These are phyloP conservation scores for Penicillium canescens DNA, from an alignment of 495 filamentous ascomycete species.

Conservation along the genomic window DNA sequence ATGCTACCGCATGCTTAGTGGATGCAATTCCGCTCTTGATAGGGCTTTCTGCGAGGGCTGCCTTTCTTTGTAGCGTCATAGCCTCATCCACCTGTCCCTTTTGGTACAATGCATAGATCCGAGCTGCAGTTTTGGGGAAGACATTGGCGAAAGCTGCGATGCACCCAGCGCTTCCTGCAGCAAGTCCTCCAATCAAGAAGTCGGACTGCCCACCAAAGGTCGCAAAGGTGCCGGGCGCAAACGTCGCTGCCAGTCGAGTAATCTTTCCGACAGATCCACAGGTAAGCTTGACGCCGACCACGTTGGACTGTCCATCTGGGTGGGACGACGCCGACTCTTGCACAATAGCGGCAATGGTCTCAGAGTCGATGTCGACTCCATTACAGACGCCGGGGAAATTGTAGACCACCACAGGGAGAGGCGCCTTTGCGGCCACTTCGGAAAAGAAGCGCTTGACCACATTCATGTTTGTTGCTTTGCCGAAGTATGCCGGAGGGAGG, in stretches of 20 bases:
- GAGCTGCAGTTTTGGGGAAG: conserved; percentile 62
- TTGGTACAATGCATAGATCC: conserved; percentile 64
- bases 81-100: conserved; percentile 65
- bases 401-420: conserved; percentile 63
- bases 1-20: conserved; percentile 61
- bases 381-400: conserved; percentile 74
- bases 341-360: conserved; percentile 54
- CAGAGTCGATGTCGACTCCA: conserved; percentile 66
- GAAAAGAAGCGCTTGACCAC: conserved; percentile 62
- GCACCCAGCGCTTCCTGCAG: conserved; percentile 48
- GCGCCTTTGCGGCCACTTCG: conserved; percentile 49
- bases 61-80: conserved; percentile 65
- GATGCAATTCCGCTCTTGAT: conserved; percentile 73
- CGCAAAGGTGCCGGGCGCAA: conserved; percentile 56
- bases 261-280: conserved; percentile 71
- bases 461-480: conserved; percentile 53
- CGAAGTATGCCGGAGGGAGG: conserved; percentile 64
- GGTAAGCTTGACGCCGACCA: conserved; percentile 68
- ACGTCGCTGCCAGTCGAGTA: conserved; percentile 54
- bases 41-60: conserved; percentile 77
- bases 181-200: conserved; percentile 61
- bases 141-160: conserved; percentile 70
- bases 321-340: conserved; percentile 42
- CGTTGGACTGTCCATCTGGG: conserved; percentile 48
- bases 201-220: conserved; percentile 71